phyloP scores from a whole-genome alignment of 2,329 filamentous ascomycete genomes.

The Byssoonygena ceratinophila region DNA sequence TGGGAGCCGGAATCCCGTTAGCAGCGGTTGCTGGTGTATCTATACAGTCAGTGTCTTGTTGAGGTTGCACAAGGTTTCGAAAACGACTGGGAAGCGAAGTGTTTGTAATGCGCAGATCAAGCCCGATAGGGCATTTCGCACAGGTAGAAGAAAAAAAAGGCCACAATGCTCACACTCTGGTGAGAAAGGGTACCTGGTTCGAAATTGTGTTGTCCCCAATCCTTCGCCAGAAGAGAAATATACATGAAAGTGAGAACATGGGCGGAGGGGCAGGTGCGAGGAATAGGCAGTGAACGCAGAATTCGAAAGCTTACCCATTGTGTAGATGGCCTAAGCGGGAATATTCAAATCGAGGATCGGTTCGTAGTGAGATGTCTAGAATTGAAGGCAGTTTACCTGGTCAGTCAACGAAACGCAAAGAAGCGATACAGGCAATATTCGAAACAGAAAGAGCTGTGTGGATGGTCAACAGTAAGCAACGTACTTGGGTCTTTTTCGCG shows the following conservation, averaged over 20 bases:
- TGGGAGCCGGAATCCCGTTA: constrained; percentile 22
- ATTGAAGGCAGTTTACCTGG: not conserved
- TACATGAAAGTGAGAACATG: not conserved
- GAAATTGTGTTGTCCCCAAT: not conserved
- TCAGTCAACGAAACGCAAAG: not conserved
- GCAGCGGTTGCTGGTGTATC: constrained; percentile 22
- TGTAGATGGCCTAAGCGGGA: constrained; percentile 15
- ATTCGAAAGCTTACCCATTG: constrained; percentile 31
- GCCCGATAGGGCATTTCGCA: not conserved
- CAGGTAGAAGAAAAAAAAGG: not conserved
- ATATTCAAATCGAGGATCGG: constrained; percentile 15
- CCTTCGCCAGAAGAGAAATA: not conserved
- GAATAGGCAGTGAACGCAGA: constrained; percentile 14
- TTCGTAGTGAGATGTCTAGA: not conserved
- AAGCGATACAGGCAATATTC: not conserved
- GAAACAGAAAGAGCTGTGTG: not conserved
- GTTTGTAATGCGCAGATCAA: not conserved
- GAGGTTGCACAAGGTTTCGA: constrained; percentile 11
- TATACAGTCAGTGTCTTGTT: constrained; percentile 7
- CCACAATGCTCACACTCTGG: constrained; percentile 3
- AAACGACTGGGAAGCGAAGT: constrained; percentile 7
- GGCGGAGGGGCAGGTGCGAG: not conserved
- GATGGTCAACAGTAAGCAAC: not conserved
- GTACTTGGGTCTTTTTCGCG: not conserved
- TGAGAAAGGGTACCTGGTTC: not conserved